These are phyloP conservation scores for Vitellaria paradoxa DNA, from an alignment of 179 eudicot genomes.

Conservation along the genomic window DNA sequence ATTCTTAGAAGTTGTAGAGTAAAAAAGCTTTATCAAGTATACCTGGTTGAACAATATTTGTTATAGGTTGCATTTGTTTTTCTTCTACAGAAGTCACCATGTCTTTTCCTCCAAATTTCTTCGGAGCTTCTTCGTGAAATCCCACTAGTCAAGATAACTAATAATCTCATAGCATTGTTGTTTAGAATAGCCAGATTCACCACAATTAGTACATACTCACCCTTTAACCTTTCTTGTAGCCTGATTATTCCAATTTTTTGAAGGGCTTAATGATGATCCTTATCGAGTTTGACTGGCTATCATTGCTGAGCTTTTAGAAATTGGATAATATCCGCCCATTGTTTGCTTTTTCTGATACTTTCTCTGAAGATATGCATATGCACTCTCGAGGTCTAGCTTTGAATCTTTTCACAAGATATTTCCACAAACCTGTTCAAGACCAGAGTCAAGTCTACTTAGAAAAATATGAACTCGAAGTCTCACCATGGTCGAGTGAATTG, in stretches of 20 bases:
- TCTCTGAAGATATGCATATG: not conserved
- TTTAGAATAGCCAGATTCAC: not conserved
- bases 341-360: not conserved
- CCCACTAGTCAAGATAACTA: slow-evolving; percentile 1
- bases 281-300: not conserved
- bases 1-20: not conserved
- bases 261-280: not conserved
- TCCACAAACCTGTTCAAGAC: slow-evolving; percentile 5
- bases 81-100: not conserved
- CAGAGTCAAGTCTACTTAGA: slow-evolving; percentile 3
- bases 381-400: not conserved
- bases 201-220: not conserved
- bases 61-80: not conserved
- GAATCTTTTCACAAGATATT: slow-evolving; percentile 10
- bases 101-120: not conserved
- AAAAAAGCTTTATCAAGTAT: not conserved
- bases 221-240: not conserved
- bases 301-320: not conserved
- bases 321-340: not conserved
- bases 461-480: slow-evolving; percentile 9
- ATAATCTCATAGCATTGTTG: slow-evolving; percentile 5
- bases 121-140: not conserved
- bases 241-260: not conserved
- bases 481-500: no score
- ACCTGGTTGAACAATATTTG: not conserved